These are phyloP conservation scores for Annulohypoxylon moriforme DNA, from an alignment of 495 filamentous ascomycete genomes.

Conservation along the genomic window DNA sequence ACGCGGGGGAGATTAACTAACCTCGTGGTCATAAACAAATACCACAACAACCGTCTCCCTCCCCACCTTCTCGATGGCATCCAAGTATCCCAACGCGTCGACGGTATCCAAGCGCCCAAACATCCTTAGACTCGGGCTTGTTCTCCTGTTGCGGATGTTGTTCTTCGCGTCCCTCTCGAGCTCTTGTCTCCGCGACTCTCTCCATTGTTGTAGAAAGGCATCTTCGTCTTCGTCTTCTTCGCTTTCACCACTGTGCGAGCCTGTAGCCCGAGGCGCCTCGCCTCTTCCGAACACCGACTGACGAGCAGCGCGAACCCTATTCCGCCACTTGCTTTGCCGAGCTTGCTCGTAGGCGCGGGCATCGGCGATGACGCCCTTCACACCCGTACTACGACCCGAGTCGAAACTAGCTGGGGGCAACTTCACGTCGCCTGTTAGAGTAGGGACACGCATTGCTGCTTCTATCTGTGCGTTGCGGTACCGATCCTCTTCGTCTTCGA, in stretches of 20 bases:
- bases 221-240: constrained; percentile 78
- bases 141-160: constrained; percentile 64
- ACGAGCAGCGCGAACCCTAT: constrained; percentile 56
- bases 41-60: constrained; percentile 91
- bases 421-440: constrained; percentile 67
- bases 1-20: constrained; percentile 57
- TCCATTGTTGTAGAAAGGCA: constrained; percentile 84
- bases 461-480: constrained; percentile 69
- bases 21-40: constrained; percentile 90
- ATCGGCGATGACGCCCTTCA: constrained; percentile 98
- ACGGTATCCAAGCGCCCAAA: constrained; percentile 85
- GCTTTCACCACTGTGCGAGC: constrained; percentile 57
- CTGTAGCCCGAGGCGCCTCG: constrained; percentile 15
- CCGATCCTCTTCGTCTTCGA: constrained; percentile 63
- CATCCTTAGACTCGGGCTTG: constrained; percentile 75
- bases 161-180: constrained; percentile 66
- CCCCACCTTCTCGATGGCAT: constrained; percentile 90
- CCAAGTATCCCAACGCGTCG: constrained; percentile 90
- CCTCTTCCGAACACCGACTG: constrained; percentile 57
- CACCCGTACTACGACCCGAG: constrained; percentile 81
- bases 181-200: constrained; percentile 79
- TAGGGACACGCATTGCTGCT: constrained; percentile 67
- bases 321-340: constrained; percentile 71
- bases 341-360: constrained; percentile 90
- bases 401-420: constrained; percentile 73